Evolutionary conservation across 2,329 filamentous ascomycete species (phyloP), one percentile per base, ranked within the genome.

Genomic region (Verticillium albo-atrum): DNA sequence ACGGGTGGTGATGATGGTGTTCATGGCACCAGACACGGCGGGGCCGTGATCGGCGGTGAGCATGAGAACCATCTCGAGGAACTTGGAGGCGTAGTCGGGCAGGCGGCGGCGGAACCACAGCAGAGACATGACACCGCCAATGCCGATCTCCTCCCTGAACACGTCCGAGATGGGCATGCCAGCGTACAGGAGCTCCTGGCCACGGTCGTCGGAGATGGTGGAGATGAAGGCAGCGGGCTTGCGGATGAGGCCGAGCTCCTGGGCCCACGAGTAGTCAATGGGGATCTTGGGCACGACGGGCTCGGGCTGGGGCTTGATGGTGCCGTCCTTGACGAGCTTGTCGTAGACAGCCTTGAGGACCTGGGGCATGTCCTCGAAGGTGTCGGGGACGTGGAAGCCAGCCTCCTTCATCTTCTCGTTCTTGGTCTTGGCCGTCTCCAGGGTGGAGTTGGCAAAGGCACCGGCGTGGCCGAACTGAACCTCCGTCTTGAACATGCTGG

Each of bases 41-140:
- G 95, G 95, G 79, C 95, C 95, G 88, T 99, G 95, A 75, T 99
- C 95, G 70, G 95, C 95, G 74, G 95, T 99, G 74, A 99, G 88
- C 95, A 99, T 99, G 77, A 99, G 94, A 67, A 99, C 95, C 95
- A 99, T 99, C 85, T 99, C 95, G 69, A 99, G 82, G 86, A 99
- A 99, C 82, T 96, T 96, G 85, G 92, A 96, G 72, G 95, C 95
- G 76, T 97, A 98, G 73, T 89, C 83, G 65, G 95, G 95, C 64
- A 99, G 90, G 74, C 95, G 91, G 79, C 95, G 93, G 73, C 95
- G 94, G 92, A 99, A 99, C 95, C 95, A 99, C 70, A 99, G 85
- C 60, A 99, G 88, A 62, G 95, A 97, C 95, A 99, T 99, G 81
- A 99, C 95, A 89, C 95, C 95, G 76, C 95, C 95, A 70, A 99